Conservation (phyloP, 768 basidiomycete genomes). For the Coprinopsis strossmayeri region DNA sequence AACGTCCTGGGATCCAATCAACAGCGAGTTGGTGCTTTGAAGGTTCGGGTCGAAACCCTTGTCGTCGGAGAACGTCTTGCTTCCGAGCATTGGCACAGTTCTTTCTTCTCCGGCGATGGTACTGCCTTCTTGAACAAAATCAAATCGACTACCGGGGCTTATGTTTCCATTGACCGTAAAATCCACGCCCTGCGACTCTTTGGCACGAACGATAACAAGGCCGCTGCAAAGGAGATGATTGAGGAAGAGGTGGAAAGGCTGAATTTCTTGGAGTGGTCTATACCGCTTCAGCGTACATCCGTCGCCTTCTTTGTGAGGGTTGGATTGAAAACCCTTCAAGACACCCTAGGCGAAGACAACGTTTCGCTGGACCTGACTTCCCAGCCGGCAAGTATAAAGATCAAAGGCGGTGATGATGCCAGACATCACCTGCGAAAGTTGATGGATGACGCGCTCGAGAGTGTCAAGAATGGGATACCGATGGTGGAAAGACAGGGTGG, state of each 20-base stretch:
- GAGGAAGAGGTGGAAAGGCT: conserved; percentile 41
- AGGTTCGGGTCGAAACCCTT: conserved; percentile 53
- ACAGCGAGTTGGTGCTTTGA: conserved; percentile 48
- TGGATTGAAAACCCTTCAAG: conserved; percentile 46
- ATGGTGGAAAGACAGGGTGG: background rate
- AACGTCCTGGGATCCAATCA: conserved; percentile 46
- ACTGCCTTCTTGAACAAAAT: conserved; percentile 30
- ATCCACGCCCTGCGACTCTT: conserved; percentile 38
- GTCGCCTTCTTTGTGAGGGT: conserved; percentile 45
- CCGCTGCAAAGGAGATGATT: conserved; percentile 38
- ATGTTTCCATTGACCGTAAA: conserved; percentile 41
- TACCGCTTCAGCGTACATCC: conserved; percentile 30
- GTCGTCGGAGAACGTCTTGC: conserved; percentile 43
- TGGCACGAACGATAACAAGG: conserved; percentile 32
- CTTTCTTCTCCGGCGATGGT: conserved; percentile 24
- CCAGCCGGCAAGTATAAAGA: conserved; percentile 32
- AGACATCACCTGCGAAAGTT: conserved; percentile 40
- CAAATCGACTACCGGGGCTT: conserved; percentile 29
- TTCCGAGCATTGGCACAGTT: conserved; percentile 42
- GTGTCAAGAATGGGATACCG: background rate
- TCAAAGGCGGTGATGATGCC: conserved; percentile 54
- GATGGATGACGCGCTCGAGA: conserved; percentile 23
- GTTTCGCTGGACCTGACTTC: conserved; percentile 39
- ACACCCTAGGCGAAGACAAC: conserved; percentile 47
- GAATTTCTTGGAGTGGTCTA: conserved; percentile 33